phyloP scores from a whole-genome alignment of 2,329 filamentous ascomycete species.

The Fusarium subtropicale region DNA sequence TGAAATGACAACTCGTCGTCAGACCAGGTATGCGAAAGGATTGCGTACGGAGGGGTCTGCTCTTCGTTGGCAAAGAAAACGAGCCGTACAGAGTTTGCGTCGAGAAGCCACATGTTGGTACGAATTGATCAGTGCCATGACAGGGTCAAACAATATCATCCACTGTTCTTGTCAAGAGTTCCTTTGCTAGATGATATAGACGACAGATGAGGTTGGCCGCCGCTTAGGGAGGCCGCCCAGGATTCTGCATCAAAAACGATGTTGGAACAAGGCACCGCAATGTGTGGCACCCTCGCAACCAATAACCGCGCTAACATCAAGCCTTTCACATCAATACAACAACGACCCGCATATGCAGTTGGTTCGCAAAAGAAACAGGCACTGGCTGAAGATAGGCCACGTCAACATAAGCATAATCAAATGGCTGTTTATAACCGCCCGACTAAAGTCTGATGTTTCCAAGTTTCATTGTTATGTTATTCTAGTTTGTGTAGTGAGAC shows the following conservation, averaged over 20 bases:
- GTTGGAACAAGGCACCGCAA: not conserved
- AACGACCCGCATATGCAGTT: not conserved
- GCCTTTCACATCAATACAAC: not conserved
- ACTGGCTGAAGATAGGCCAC: not conserved
- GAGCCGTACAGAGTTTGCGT: rapidly evolving
- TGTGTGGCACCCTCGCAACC: not conserved
- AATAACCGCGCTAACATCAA: not conserved
- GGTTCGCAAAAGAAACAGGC: not conserved
- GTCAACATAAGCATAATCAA: not conserved
- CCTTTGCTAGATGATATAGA: too few relatives aligned
- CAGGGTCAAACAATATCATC: too few relatives aligned
- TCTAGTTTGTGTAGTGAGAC: not conserved
- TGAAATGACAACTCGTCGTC: not conserved
- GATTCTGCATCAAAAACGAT: not conserved
- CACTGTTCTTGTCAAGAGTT: too few relatives aligned
- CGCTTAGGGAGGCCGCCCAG: too few relatives aligned
- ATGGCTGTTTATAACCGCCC: not conserved
- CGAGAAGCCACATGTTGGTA: not conserved
- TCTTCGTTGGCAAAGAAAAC: not conserved
- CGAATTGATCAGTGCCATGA: rapidly evolving
- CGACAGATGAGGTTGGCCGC: too few relatives aligned
- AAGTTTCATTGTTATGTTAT: not conserved
- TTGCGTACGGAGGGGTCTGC: not conserved
- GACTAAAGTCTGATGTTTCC: not conserved
- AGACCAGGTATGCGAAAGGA: not conserved